These are phyloP conservation scores for Colletotrichum aenigma DNA, from an alignment of 2,329 filamentous ascomycete species.

Conservation along the genomic window DNA sequence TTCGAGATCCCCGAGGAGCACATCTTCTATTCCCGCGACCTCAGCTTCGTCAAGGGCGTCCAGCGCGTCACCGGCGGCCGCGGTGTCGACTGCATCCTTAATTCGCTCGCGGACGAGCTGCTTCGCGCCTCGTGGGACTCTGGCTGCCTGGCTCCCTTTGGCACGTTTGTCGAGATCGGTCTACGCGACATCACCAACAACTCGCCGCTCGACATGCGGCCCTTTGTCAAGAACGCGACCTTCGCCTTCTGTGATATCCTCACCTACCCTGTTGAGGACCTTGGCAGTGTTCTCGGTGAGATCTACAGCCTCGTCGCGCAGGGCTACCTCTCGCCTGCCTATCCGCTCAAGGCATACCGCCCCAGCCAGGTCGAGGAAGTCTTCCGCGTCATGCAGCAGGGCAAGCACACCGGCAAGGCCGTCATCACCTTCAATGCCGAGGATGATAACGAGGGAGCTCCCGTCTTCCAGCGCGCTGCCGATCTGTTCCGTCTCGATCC, in stretches of 20 bases:
- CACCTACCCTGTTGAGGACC: constrained; percentile 22
- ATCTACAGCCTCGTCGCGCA: not conserved
- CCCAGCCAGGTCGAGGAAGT: constrained; percentile 33
- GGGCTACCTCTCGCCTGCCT: not conserved
- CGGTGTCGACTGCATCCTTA: constrained; percentile 36
- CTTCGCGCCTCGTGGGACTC: constrained; percentile 38
- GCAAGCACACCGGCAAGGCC: constrained; percentile 46
- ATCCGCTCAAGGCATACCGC: constrained; percentile 24
- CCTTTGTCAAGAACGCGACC: constrained; percentile 41
- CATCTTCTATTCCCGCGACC: constrained; percentile 33
- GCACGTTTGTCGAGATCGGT: constrained; percentile 46
- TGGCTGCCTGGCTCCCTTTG: constrained; percentile 41
- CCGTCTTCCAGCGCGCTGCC: not conserved
- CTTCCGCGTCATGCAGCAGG: constrained; percentile 43
- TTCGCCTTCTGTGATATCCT: constrained; percentile 36
- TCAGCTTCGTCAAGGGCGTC: constrained; percentile 29
- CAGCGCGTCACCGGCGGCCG: constrained; percentile 23
- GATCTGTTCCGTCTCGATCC: constrained; percentile 8
- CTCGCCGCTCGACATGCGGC: constrained; percentile 46
- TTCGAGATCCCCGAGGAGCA: constrained; percentile 27
- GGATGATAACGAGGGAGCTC: not conserved
- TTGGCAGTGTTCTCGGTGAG: constrained; percentile 16
- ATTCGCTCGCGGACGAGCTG: constrained; percentile 39
- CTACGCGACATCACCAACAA: constrained; percentile 39
- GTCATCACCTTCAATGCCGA: constrained; percentile 22